phyloP scores from a whole-genome alignment of 1,139 yeast species.

The Pichia sp. region DNA sequence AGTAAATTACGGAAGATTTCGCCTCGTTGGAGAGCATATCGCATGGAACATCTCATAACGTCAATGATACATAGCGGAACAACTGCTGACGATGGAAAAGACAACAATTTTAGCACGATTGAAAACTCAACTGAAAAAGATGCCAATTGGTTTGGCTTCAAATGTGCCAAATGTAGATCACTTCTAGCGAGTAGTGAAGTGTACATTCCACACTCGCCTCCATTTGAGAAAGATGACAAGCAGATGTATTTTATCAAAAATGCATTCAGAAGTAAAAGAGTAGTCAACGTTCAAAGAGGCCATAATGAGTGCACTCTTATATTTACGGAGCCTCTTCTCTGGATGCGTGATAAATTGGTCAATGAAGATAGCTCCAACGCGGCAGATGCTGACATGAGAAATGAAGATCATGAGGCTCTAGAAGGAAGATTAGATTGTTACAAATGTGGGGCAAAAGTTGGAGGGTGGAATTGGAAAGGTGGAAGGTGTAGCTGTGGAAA shows the following conservation, averaged over 20 bases:
- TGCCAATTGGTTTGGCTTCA: conserved; percentile 30
- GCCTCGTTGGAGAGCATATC: conserved; percentile 20
- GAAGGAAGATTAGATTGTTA: conserved; percentile 89
- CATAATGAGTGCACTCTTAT: conserved; percentile 73
- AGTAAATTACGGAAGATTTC: conserved; percentile 20
- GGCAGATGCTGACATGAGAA: not conserved
- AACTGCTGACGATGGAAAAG: conserved; percentile 32
- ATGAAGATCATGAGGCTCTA: conserved; percentile 36
- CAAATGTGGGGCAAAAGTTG: conserved; percentile 75
- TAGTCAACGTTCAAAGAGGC: conserved; percentile 52
- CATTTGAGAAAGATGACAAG: conserved; percentile 49
- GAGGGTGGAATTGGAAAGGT: conserved; percentile 95
- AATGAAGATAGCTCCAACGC: conserved; percentile 57
- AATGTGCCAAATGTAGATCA: conserved; percentile 70
- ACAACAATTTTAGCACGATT: conserved; percentile 27
- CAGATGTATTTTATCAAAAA: conserved; percentile 61
- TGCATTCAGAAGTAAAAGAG: conserved; percentile 56
- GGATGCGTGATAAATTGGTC: conserved; percentile 84
- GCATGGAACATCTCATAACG: conserved; percentile 16
- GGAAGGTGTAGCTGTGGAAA: conserved; percentile 90
- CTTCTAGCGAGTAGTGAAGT: conserved; percentile 45
- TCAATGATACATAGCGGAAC: conserved; percentile 15
- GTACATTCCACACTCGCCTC: conserved; percentile 57
- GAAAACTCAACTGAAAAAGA: conserved; percentile 12
- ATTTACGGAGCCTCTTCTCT: conserved; percentile 76